These are phyloP conservation scores for Scheffersomyces amazonensis DNA, from an alignment of 805 yeast species.

Conservation along the genomic window DNA sequence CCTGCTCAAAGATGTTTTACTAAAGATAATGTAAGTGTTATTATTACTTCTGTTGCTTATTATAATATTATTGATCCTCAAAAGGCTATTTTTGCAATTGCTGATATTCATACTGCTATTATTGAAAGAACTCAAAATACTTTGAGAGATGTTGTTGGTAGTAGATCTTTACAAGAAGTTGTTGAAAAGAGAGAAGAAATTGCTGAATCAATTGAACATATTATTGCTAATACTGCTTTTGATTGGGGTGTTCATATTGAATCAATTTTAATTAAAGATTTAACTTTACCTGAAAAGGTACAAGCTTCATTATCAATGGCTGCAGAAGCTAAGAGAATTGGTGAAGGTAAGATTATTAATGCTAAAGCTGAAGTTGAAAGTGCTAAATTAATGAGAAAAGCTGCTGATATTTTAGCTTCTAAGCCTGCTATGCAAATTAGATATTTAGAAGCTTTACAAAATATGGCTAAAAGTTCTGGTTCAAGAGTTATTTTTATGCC, in stretches of 20 bases:
- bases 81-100: constrained; percentile 58
- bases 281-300: constrained; percentile 51
- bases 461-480: constrained; percentile 59
- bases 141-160: constrained; percentile 67
- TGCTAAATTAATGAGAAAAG: constrained; percentile 74
- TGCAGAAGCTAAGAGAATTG: constrained; percentile 72
- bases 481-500: constrained; percentile 79
- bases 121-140: constrained; percentile 72
- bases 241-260: constrained; percentile 74
- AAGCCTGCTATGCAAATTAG: constrained; percentile 78
- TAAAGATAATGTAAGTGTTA: constrained; percentile 62
- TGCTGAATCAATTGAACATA: constrained; percentile 59
- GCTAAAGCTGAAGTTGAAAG: constrained; percentile 75
- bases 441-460: constrained; percentile 75
- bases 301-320: constrained; percentile 66
- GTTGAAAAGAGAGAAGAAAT: constrained; percentile 72
- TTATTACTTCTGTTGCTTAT: constrained; percentile 64
- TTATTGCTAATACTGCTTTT: constrained; percentile 58
- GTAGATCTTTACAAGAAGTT: constrained; percentile 64
- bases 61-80: constrained; percentile 68
- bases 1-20: constrained; percentile 71
- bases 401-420: constrained; percentile 71
- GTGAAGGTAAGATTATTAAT: constrained; percentile 72
- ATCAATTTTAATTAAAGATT: constrained; percentile 65
- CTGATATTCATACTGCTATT: constrained; percentile 52